Base-by-base conservation (phyloP, 371 early-diverging fungal species). In the Capniomyces stellatus region DNA sequence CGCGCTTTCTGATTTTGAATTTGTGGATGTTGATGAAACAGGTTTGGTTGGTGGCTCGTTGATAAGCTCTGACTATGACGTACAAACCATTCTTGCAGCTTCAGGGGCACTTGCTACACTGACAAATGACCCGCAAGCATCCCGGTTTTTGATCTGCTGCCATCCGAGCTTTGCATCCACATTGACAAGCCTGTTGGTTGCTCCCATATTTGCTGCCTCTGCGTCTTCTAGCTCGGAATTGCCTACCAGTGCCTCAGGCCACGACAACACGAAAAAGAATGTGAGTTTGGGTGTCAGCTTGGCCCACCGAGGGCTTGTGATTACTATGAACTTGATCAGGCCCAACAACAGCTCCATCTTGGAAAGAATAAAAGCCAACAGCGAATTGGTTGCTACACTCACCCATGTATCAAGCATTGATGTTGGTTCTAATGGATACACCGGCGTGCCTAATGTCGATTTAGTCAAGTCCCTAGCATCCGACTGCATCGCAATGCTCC, bases 71-170 rank as follows among this genome's bases (percentile, higher is more conserved):
- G 54, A 41, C 3, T 43, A 29, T 54, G 92, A 92, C 60, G 66
- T 75, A 30, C 79, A 72, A 23, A 92, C 92, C 8, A 64, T 83
- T 24, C 69, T 87, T 12, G 96, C 96, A 1, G 88, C 92, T 0
- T 75, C 82, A 0, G 96, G 93, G 13, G 82, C 86, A 0, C 52
- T 95, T 29, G 93, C 96, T 1, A 85, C 92, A 25, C 69, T 95
- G 40, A 55, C 66, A 6, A 60, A 42, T 29, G 58, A 66, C 35
- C 54, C 60, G 6, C 39, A 56, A 1, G 58, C 58, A 42, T 57
- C 60, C 43, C 58, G 59, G 46, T 66, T 64, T 22, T 48, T 68
- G 35, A 54, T 62, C 24, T 39, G 59, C 28, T 60, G 54, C 1
- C 69, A 68, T 28, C 69, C 69, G 24, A 58, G 61, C 15, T 51